Evolutionary conservation across 2,329 filamentous ascomycete species (phyloP).

Genomic region (Polytolypa hystricis): DNA sequence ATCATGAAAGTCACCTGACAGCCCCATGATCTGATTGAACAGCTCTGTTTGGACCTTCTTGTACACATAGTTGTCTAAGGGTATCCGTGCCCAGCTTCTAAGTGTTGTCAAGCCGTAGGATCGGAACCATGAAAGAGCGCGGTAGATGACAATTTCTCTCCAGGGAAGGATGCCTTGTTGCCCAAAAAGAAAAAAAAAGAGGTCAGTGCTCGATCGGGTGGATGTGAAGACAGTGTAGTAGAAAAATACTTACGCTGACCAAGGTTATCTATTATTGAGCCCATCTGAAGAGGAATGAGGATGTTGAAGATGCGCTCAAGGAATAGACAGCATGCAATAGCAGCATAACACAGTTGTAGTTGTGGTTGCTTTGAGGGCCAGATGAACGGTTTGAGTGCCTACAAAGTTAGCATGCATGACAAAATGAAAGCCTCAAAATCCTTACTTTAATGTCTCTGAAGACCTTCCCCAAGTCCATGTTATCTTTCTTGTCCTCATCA

Average conservation of each 20-base stretch:
- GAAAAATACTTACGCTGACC: not conserved
- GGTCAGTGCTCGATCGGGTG: no score
- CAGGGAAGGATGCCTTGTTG: constrained; percentile 34
- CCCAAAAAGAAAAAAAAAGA: no score
- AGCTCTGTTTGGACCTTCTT: constrained; percentile 48
- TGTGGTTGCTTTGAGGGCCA: constrained; percentile 57
- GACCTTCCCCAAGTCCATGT: not conserved
- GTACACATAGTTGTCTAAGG: constrained; percentile 47
- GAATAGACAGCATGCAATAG: constrained; percentile 57
- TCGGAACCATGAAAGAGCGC: constrained; percentile 37
- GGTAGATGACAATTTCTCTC: constrained; percentile 42
- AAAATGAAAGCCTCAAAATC: not conserved
- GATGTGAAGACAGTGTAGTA: not conserved
- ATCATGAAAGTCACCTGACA: constrained; percentile 59
- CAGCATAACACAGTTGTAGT: constrained; percentile 57
- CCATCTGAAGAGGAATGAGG: constrained; percentile 68
- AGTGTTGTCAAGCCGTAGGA: constrained; percentile 40
- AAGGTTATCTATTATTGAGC: constrained; percentile 62
- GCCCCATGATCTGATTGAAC: constrained; percentile 54
- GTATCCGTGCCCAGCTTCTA: constrained; percentile 32
- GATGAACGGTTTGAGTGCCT: constrained; percentile 68
- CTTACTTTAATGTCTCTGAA: not conserved
- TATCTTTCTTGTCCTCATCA: not conserved
- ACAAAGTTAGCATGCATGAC: constrained; percentile 3
- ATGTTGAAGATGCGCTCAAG: constrained; percentile 61